These are phyloP conservation scores for Sambucus nigra DNA, from an alignment of 129 eudicot species.

Conservation along the genomic window DNA sequence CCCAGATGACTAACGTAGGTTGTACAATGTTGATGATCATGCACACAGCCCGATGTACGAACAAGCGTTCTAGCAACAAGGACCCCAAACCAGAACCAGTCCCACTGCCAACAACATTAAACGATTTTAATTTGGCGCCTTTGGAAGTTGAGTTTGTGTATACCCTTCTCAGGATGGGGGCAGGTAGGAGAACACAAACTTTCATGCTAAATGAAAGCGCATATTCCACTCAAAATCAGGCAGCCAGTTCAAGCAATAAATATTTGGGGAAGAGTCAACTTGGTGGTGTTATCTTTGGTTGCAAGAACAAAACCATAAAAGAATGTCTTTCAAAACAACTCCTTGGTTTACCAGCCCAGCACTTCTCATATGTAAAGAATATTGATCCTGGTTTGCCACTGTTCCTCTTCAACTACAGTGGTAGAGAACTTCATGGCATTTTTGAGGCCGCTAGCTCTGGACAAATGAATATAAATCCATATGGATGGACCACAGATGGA, in stretches of 20 bases:
- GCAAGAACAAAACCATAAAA: constrained; percentile 34
- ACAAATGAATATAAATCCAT: constrained; percentile 57
- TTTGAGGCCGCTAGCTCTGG: constrained; percentile 90
- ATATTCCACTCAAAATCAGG: neutral
- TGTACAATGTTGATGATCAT: no score
- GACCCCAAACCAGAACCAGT: no score
- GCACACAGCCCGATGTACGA: no score
- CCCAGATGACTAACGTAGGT: no score
- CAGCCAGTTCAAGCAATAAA: constrained; percentile 17
- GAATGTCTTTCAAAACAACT: constrained; percentile 69
- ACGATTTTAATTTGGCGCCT: no score
- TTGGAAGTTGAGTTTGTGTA: no score
- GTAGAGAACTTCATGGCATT: constrained; percentile 59
- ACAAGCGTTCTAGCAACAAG: no score
- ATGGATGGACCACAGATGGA: constrained; percentile 76
- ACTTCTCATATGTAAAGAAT: constrained; percentile 51
- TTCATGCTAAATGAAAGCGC: constrained; percentile 1
- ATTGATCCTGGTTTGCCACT: constrained; percentile 77
- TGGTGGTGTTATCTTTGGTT: constrained; percentile 78
- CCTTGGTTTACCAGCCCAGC: constrained; percentile 72
- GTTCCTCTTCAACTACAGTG: constrained; percentile 63
- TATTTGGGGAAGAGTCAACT: constrained; percentile 43
- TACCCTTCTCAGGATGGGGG: constrained; percentile 42
- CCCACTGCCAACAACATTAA: no score
- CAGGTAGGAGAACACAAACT: constrained; percentile 24